Conservation (phyloP, 2,329 filamentous ascomycete genomes). For the Diaporthe sp. region DNA sequence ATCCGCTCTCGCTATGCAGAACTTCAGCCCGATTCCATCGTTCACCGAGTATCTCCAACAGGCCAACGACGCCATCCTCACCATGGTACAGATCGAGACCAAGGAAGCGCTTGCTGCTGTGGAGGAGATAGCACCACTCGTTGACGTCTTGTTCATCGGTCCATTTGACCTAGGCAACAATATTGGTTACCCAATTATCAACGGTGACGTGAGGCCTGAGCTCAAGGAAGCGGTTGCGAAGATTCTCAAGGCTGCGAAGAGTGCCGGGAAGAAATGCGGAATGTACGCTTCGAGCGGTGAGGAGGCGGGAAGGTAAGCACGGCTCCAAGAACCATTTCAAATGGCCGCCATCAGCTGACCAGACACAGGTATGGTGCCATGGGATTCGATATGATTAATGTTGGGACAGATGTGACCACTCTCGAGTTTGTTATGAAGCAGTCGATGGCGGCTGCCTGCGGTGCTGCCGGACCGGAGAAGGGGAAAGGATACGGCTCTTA, state of each 20-base stretch:
- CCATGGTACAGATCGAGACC: conserved; percentile 78
- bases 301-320: conserved; percentile 60
- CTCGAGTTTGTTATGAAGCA: conserved; percentile 61
- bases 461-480: conserved; percentile 53
- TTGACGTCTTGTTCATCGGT: conserved; percentile 76
- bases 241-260: conserved; percentile 68
- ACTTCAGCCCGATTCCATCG: conserved; percentile 61
- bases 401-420: conserved; percentile 68
- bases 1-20: conserved; percentile 67
- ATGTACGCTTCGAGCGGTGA: conserved; percentile 70
- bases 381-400: conserved; percentile 74
- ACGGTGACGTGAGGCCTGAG: conserved; percentile 70
- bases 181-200: conserved; percentile 72
- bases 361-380: conserved; percentile 61
- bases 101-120: conserved; percentile 71
- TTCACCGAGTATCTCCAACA: conserved; percentile 69
- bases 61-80: conserved; percentile 70
- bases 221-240: conserved; percentile 71
- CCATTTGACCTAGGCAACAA: conserved; percentile 77
- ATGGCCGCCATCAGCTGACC: neutral
- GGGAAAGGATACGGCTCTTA: conserved; percentile 58
- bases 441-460: conserved; percentile 62
- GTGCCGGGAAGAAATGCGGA: conserved; percentile 76
- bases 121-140: conserved; percentile 73
- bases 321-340: too few species aligned